Percentiles rank a stretch among this genome's conserved stretches.
These are phyloP conservation scores for Protostelium mycophagum DNA, from an alignment of 78 protist species.

Conservation along the genomic window DNA sequence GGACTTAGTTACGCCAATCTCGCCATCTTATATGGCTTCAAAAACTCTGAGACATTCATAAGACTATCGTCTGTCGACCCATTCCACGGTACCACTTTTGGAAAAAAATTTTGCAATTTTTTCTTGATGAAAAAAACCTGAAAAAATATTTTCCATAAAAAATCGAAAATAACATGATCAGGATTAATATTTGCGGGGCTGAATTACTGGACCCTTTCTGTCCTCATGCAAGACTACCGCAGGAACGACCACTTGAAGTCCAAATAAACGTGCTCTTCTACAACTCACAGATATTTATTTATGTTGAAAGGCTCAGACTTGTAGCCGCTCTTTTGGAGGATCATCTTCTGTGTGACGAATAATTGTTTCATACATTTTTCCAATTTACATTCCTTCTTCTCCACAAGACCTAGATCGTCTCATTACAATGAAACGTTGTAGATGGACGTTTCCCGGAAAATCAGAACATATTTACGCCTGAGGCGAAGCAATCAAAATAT, in stretches of 20 bases:
- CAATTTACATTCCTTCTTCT: not conserved
- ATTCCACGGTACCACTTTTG: not conserved
- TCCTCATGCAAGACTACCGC: not conserved
- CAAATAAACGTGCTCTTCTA: not conserved
- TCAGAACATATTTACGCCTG: no score
- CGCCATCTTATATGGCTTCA: conserved; percentile 62
- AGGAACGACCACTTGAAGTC: not conserved
- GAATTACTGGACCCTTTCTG: not conserved
- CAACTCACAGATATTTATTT: not conserved
- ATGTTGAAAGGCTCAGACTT: not conserved
- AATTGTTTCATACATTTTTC: not conserved
- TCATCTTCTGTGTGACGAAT: not conserved
- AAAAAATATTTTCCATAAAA: not conserved
- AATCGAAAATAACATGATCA: not conserved
- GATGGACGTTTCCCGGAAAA: no score
- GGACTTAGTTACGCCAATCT: conserved; percentile 50
- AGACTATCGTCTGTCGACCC: conserved; percentile 16
- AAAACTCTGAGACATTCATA: conserved; percentile 28
- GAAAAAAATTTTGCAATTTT: no score
- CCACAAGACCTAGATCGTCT: not conserved
- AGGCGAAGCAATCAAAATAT: no score
- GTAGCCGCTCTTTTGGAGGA: not conserved
- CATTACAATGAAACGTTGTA: no score
- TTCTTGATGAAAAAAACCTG: not conserved
- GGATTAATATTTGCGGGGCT: not conserved